Base-by-base conservation (phyloP, 306 rosid species). In the Quercus robur region DNA sequence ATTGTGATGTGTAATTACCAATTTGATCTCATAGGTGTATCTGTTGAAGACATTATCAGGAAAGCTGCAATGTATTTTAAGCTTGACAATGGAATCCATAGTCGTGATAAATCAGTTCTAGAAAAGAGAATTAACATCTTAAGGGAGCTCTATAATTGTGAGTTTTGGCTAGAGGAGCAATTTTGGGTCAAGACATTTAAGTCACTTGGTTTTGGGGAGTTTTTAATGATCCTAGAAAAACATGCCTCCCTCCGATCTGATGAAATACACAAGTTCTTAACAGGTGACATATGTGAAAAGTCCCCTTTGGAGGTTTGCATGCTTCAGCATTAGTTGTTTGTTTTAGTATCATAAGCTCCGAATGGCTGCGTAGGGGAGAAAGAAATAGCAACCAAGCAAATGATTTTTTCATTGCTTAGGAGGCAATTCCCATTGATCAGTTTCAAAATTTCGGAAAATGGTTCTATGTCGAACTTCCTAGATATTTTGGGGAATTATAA, bases 141-240 rank as follows among this genome's bases (percentile, higher is more conserved):
- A 85, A 91, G 83, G 86, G 88, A 88, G 86, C 90, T 94, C 77
- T 85, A 81, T 54, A 78, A 83, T 61, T 94, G 97, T 78, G 95
- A 89, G 88, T 77, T 28, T 75, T 92, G 97, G 97, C 83, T 94
- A 69, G 81, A 83, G 26, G 90, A 91, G 82, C 90, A 91, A 77
- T 90, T 88, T 87, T 78, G 88, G 54, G 89, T 85, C 52, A 76
- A 84, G 86, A 89, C 86, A 77, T 94, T 94, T 33, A 87, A 58
- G 79, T 85, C 91, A 79, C 93, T 94, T 73, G 99, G 99, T 80
- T 56, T 81, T 75, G 97, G 97, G 86, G 95, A 90, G 72, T 90
- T 94, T 77, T 77, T 87, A 71, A 78, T 35, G 19, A 87, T 94
- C 76, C 77, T 94, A 74, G 94, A 91, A 84, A 91, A 89, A 70